Evolutionary conservation across 2,329 filamentous ascomycete species (phyloP).

Genomic region (Xylaria polymorpha): DNA sequence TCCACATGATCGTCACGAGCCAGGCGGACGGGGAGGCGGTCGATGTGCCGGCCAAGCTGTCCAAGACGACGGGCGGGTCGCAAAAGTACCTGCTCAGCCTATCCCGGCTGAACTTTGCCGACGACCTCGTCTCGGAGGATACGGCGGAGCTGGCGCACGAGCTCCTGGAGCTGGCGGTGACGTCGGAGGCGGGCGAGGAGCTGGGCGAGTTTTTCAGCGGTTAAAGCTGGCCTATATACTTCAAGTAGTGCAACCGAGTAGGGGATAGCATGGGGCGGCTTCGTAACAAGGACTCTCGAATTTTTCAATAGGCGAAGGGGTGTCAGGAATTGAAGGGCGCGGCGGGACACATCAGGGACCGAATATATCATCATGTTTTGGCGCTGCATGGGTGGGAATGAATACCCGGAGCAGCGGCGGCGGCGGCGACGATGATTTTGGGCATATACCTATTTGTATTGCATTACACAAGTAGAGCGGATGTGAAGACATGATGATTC

Average conservation of each 20-base stretch:
- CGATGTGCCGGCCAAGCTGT: conserved; percentile 78
- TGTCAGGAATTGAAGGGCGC: not conserved
- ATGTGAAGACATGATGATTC: not conserved
- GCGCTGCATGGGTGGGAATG: not conserved
- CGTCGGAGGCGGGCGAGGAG: conserved; percentile 72
- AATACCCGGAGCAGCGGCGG: not conserved
- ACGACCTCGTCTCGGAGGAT: conserved; percentile 81
- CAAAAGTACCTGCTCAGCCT: conserved; percentile 87
- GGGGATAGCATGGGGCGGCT: not conserved
- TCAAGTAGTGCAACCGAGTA: not conserved
- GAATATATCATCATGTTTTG: conserved; percentile 13
- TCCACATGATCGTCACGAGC: conserved; percentile 65
- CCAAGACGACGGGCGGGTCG: conserved; percentile 74
- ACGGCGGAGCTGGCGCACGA: conserved; percentile 84
- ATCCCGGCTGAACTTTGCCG: conserved; percentile 84
- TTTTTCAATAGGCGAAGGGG: not conserved
- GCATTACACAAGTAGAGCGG: not conserved
- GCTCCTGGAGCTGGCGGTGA: conserved; percentile 82
- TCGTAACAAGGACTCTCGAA: not conserved
- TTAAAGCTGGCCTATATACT: conserved; percentile 30
- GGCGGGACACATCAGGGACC: not conserved
- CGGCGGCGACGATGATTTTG: not conserved
- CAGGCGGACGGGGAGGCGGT: conserved; percentile 57
- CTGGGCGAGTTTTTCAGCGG: conserved; percentile 54
- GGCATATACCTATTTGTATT: not conserved